Evolutionary conservation across 2,329 filamentous ascomycete genomes (phyloP).

Genomic region (Exserohilum rostratum): DNA sequence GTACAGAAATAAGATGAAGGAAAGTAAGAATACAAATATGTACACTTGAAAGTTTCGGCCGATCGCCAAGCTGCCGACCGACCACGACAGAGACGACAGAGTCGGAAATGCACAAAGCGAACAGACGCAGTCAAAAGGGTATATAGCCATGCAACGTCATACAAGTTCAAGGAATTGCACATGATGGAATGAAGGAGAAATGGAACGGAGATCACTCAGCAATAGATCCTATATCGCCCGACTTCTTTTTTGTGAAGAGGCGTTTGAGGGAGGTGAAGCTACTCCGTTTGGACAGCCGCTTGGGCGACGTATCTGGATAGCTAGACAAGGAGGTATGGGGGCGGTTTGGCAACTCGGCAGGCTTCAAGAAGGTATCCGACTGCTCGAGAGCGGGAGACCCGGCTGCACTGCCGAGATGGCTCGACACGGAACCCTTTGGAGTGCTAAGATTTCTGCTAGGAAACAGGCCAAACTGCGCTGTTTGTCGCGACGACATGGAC

Average conservation of each 20-base stretch:
- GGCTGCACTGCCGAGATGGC: conserved; percentile 31
- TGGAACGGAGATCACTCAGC: conserved; percentile 32
- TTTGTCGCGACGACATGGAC: conserved; percentile 37
- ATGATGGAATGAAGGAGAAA: conserved; percentile 13
- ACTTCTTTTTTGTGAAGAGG: conserved; percentile 46
- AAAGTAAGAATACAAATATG: conserved; percentile 17
- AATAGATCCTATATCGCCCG: conserved; percentile 41
- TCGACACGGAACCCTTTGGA: conserved; percentile 40
- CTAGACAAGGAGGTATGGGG: conserved; percentile 40
- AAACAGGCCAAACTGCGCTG: conserved; percentile 45
- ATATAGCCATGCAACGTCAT: conserved; percentile 41
- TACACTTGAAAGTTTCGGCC: conserved; percentile 14
- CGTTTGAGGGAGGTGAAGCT: conserved; percentile 46
- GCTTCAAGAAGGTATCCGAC: conserved; percentile 19
- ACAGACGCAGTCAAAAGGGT: conserved; percentile 31
- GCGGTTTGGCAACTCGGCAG: conserved; percentile 26
- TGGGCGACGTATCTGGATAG: conserved; percentile 25
- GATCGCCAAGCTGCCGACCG: not conserved
- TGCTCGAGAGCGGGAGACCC: conserved; percentile 31
- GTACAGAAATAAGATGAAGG: conserved; percentile 26
- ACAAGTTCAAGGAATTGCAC: conserved; percentile 28
- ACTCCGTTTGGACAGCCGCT: conserved; percentile 39
- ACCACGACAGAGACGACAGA: conserved; percentile 3
- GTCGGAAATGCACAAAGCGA: conserved; percentile 14
- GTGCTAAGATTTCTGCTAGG: conserved; percentile 41